Evolutionary conservation across 805 yeast genomes (phyloP), one percentile per base, ranked within the genome.

Genomic region (Grigorovia humatica): DNA sequence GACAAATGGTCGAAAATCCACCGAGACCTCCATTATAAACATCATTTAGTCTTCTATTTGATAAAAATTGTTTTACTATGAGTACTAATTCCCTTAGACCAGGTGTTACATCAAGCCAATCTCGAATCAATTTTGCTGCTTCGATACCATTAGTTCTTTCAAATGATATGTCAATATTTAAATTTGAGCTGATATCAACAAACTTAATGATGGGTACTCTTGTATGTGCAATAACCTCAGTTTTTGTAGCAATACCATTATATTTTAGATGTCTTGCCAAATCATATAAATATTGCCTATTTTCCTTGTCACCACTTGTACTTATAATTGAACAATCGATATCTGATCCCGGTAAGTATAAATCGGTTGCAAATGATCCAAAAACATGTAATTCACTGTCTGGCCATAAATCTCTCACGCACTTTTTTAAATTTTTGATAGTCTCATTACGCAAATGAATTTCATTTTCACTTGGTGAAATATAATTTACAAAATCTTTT

Each of bases 1-100:
- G 64, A 61, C 96, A 88, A 44, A 90, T 88, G n/a, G 88, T 86
- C 7, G 96, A 81, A 64, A 84, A 90, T 0, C 98, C 98, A 43
- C 99, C 98, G 6, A 91, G 70, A 0, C 98, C 98, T 50, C 99
- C 99, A 32, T 82, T 82, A 59, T 85, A 95, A 15, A 91, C 98
- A 55, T 88, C 85, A 62, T 90, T 88, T 55, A 91, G 71, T 55
- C 76, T 79, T 60, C 97, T 74, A 1, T 87, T 80, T 30, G 88
- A 74, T 47, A 91, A 73, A 61, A 90, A 91, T 63, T 88, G 96
- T 65, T 93, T 90, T 4, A 93, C 76, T 1, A 89, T 80, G 46
- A 93, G 71, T 1, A 85, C 95, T 49, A 91, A 67, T 62, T 89
- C 95, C 55, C 96, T 71, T 50, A 93, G 70, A 0, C 95, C 96